Evolutionary conservation across 345 rosid genomes (phyloP).

Genomic region (Kernera saxatilis): DNA sequence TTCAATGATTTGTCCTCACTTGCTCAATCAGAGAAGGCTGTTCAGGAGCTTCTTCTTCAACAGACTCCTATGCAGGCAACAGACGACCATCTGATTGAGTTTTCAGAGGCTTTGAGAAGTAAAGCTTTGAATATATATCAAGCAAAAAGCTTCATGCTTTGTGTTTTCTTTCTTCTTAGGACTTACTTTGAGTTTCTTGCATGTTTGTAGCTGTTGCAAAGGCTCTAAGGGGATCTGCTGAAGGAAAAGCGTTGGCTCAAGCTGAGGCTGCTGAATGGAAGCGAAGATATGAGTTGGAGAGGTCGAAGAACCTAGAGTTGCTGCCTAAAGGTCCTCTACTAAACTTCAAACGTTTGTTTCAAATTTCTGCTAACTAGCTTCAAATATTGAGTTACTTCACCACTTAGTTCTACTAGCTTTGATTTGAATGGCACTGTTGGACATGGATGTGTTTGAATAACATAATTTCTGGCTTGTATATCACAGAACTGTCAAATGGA

Average conservation of each 20-base stretch:
- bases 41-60: constrained; percentile 66
- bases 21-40: constrained; percentile 81
- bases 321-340: constrained; percentile 52
- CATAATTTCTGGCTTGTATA: constrained; percentile 21
- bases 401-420: neutral
- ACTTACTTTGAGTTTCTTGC: neutral
- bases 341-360: neutral
- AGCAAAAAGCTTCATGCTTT: neutral
- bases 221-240: constrained; percentile 88
- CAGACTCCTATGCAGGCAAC: constrained; percentile 69
- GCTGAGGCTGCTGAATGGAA: constrained; percentile 99
- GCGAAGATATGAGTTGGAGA: constrained; percentile 86
- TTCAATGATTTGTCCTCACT: constrained; percentile 39
- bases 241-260: constrained; percentile 95
- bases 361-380: neutral
- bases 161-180: neutral
- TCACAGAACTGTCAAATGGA: constrained; percentile 41
- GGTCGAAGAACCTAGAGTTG: constrained; percentile 43
- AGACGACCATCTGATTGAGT: constrained; percentile 90
- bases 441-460: constrained; percentile 1
- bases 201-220: constrained; percentile 83
- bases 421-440: neutral
- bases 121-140: constrained; percentile 26
- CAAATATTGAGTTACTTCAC: neutral
- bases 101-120: constrained; percentile 96